Base-by-base conservation (phyloP, 2,329 filamentous ascomycete species). In the Rhinocladiella mackenziei region DNA sequence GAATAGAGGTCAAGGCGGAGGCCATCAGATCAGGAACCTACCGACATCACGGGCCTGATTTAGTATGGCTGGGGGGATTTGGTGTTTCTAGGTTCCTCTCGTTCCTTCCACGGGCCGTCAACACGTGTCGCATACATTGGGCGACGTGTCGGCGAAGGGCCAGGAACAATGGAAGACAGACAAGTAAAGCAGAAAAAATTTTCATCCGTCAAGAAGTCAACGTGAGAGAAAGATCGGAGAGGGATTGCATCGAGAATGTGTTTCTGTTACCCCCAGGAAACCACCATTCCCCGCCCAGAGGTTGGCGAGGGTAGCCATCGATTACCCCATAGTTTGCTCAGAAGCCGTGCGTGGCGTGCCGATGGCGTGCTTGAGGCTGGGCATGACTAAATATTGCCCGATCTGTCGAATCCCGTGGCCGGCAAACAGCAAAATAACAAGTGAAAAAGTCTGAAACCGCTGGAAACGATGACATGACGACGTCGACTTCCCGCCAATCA, bases 191-290 rank as follows among this genome's bases (percentile, higher is more conserved):
- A 7, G 23, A 26, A 26, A 26, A 26, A n/a, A 7, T 26, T 26
- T 26, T 26, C 23, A 26, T 26, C 23, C n/a, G n/a, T n/a, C n/a
- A n/a, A n/a, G n/a, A n/a, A n/a, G n/a, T n/a, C n/a, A 34, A 33
- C 5, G 15, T 17, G 15, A 35, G 23, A 14, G 44, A 45, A 20
- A 29, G 45, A 44, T 35, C 34, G 35, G 34, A 41, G 22, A 20
- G 29, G 20, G 17, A 31, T 28, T 15, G 42, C 37, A 40, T 17
- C 7, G 20, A 13, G 9, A 17, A 19, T 41, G 39, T 43, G 34
- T 56, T 58, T 58, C 53, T 48, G 61, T 62, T 62, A 62, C 59
- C 60, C 60, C 58, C 58, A 58, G 48, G 49, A 60, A 63, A 61
- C 49, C 44, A 47, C 48, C 18, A 20, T 53, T 33, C 48, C 43